A percentile compares a stretch with the other conserved stretches of the same genome.
phyloP scores from a whole-genome alignment of 352 stramenopile genomes.

The Globisporangium takayamanum region DNA sequence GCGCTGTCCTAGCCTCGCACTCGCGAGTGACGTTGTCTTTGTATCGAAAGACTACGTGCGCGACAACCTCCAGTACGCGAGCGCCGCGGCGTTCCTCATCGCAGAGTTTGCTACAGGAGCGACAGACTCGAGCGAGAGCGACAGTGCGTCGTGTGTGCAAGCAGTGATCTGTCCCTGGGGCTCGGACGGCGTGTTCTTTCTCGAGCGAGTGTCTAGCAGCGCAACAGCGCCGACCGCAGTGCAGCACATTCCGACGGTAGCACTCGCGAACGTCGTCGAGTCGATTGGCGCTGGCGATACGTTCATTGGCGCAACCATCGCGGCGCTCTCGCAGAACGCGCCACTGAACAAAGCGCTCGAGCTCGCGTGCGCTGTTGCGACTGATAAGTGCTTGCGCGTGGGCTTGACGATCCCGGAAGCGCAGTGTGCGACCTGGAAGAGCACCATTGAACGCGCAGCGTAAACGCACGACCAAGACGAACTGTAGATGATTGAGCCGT shows the following conservation, averaged over 20 bases:
- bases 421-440: slow-evolving; percentile 15
- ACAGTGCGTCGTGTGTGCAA: slow-evolving; percentile 6
- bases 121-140: not conserved
- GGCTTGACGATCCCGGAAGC: slow-evolving; percentile 35
- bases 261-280: slow-evolving; percentile 39
- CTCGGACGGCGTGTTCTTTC: slow-evolving; percentile 48
- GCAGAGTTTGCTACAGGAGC: not conserved
- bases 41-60: slow-evolving; percentile 72
- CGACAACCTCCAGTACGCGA: slow-evolving; percentile 36
- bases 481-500: too few species aligned
- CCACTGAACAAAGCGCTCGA: slow-evolving; percentile 28
- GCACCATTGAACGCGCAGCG: not conserved
- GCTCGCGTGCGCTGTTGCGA: slow-evolving; percentile 45
- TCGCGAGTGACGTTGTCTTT: slow-evolving; percentile 43
- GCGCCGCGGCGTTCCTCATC: slow-evolving; percentile 37
- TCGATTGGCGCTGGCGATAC: slow-evolving; percentile 70
- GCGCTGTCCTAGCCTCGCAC: slow-evolving; percentile 28
- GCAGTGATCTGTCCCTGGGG: slow-evolving; percentile 71
- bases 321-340: slow-evolving; percentile 26
- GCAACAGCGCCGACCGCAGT: not conserved
- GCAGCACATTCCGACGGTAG: slow-evolving; percentile 30
- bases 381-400: slow-evolving; percentile 48
- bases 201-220: slow-evolving; percentile 14
- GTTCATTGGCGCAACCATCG: slow-evolving; percentile 62
- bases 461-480: not conserved